These are phyloP conservation scores for Saccharomycopsis selenospora DNA, from an alignment of 805 yeast genomes.

Conservation along the genomic window DNA sequence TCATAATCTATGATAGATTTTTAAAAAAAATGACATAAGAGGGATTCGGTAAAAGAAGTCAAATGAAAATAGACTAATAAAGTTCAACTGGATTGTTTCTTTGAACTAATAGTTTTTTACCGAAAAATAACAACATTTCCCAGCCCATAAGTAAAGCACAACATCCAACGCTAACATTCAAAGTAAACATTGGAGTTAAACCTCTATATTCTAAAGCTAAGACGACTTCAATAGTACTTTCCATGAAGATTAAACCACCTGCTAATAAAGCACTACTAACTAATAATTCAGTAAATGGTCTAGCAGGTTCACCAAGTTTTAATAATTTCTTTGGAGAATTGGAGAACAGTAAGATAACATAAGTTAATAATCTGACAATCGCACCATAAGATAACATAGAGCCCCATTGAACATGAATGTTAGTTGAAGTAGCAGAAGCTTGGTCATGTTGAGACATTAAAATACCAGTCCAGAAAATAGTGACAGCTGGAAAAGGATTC, in stretches of 20 bases:
- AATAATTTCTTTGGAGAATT: constrained; percentile 31
- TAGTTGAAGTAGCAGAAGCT: constrained; percentile 68
- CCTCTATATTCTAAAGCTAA: constrained; percentile 79
- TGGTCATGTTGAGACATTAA: constrained; percentile 94
- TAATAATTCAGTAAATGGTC: constrained; percentile 83
- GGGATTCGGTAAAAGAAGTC: too few species aligned
- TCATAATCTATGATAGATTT: too few species aligned
- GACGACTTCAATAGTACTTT: constrained; percentile 80
- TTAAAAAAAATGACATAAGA: too few species aligned
- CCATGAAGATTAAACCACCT: constrained; percentile 92
- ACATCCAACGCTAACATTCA: constrained; percentile 78
- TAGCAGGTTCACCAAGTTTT: constrained; percentile 37
- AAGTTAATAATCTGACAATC: constrained; percentile 62
- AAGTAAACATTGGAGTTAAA: constrained; percentile 80
- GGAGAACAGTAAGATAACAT: constrained; percentile 43
- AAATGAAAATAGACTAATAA: too few species aligned
- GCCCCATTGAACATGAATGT: constrained; percentile 92
- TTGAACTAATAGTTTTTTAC: constrained; percentile 44
- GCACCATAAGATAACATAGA: constrained; percentile 75
- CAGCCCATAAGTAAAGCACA: constrained; percentile 80
- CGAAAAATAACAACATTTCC: constrained; percentile 64
- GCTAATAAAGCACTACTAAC: constrained; percentile 71
- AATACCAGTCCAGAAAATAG: constrained; percentile 93
- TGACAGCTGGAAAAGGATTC: constrained; percentile 90
- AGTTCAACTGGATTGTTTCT: constrained; percentile 18